Percentiles rank a stretch among this genome's conserved stretches.
phyloP scores from a whole-genome alignment of 1,284 basidiomycete species.

The Puccinia brachypodii region DNA sequence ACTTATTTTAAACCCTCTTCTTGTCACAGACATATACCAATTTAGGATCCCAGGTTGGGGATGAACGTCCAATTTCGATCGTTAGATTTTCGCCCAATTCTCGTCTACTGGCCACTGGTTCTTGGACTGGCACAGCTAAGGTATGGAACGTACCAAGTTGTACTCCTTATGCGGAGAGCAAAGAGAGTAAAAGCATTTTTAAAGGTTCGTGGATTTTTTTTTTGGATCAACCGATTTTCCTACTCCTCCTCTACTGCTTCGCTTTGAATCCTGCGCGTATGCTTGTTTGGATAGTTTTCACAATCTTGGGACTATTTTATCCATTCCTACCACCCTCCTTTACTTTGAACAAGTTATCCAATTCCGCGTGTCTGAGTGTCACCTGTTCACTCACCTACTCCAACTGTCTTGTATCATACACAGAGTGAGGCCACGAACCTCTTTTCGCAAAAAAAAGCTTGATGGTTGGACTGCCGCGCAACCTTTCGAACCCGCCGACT shows the following conservation, averaged over 20 bases:
- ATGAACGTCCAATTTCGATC: conserved; percentile 88
- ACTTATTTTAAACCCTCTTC: background rate
- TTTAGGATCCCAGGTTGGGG: conserved; percentile 95
- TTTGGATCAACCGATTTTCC: background rate
- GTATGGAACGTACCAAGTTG: conserved; percentile 86
- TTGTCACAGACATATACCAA: conserved; percentile 73
- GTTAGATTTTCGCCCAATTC: conserved; percentile 93
- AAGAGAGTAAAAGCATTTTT: conserved; percentile 45
- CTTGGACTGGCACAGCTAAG: conserved; percentile 93
- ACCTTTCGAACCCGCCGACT: conserved; percentile 36
- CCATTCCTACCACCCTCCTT: background rate
- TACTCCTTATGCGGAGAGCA: conserved; percentile 49
- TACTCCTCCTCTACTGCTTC: background rate
- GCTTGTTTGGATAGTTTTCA: conserved; percentile 26
- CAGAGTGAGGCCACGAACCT: conserved; percentile 37
- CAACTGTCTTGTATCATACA: conserved; percentile 36
- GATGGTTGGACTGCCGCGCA: conserved; percentile 13
- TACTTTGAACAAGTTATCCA: background rate
- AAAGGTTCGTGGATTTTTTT: conserved; percentile 34
- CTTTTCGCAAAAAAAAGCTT: background rate
- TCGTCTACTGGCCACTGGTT: conserved; percentile 80
- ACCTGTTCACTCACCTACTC: conserved; percentile 26
- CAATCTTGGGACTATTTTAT: conserved; percentile 6
- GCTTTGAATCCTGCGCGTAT: background rate
- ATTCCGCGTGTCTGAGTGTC: conserved; percentile 3